phyloP scores from a whole-genome alignment of 2,329 filamentous ascomycete species.

The Claviceps cyperi region DNA sequence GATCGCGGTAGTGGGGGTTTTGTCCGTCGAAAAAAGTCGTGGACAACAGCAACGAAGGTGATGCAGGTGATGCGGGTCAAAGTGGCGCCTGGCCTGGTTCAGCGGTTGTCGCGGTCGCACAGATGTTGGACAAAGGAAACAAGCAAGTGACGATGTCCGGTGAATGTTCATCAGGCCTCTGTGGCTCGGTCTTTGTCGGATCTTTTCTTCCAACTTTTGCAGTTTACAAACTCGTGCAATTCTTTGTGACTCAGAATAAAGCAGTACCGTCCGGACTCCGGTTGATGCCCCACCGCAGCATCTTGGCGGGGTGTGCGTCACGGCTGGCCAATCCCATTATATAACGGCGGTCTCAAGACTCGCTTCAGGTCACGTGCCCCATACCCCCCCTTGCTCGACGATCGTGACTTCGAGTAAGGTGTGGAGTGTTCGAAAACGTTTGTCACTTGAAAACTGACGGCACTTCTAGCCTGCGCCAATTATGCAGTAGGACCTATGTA shows the following conservation, averaged over 20 bases:
- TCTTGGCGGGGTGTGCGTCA: slow-evolving; percentile 1
- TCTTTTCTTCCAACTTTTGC: slow-evolving; percentile 1
- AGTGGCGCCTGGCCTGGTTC: slow-evolving; percentile 3
- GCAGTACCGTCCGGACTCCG: neutral
- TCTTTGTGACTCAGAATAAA: slow-evolving; percentile 5
- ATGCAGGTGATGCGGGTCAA: neutral
- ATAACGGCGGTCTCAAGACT: no score
- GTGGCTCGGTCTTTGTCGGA: neutral
- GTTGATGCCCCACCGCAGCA: slow-evolving; percentile 4
- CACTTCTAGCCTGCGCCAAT: no score
- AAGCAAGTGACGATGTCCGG: neutral
- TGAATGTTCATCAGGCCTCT: slow-evolving; percentile 3
- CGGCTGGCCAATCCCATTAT: neutral
- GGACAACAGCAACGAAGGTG: neutral
- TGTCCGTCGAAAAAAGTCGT: slow-evolving; percentile 1
- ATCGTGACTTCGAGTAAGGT: no score
- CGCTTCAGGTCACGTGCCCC: no score
- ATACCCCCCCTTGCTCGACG: no score
- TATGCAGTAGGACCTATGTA: no score
- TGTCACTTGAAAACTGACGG: no score
- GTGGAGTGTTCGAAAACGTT: no score
- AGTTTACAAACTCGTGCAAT: neutral
- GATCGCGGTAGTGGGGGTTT: neutral
- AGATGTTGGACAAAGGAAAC: neutral
- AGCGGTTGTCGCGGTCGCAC: slow-evolving; percentile 1